Evolutionary conservation across 2,329 filamentous ascomycete genomes (phyloP).

Genomic region (Metarhizium guizhouense): DNA sequence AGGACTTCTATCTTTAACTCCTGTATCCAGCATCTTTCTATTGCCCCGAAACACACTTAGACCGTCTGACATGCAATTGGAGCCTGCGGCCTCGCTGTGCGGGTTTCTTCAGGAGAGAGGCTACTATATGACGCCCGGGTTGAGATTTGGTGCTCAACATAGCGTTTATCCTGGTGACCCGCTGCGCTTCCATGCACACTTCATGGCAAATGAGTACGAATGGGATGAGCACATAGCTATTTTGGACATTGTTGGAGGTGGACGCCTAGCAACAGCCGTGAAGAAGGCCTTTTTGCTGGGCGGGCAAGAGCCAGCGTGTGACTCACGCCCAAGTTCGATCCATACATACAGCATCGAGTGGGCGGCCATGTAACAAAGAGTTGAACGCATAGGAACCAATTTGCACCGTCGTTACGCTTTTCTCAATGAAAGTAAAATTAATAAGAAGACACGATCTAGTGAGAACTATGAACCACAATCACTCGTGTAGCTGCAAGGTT

Average conservation of each 20-base stretch:
- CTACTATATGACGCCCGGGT: slow-evolving; percentile 83
- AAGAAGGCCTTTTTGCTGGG: slow-evolving; percentile 93
- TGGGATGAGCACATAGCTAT: slow-evolving; percentile 84
- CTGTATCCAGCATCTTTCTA: slow-evolving; percentile 25
- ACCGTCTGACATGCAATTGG: background rate
- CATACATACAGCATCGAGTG: slow-evolving; percentile 83
- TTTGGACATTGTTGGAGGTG: slow-evolving; percentile 77
- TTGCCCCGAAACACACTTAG: slow-evolving; percentile 10
- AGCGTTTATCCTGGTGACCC: slow-evolving; percentile 94
- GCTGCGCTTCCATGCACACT: slow-evolving; percentile 90
- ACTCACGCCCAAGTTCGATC: slow-evolving; percentile 33
- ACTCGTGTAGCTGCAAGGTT: background rate
- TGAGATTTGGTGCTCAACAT: slow-evolving; percentile 91
- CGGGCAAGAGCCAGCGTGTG: slow-evolving; percentile 41
- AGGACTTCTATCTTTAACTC: slow-evolving; percentile 15
- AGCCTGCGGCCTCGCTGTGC: slow-evolving; percentile 50
- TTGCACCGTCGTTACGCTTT: background rate
- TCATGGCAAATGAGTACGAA: slow-evolving; percentile 71
- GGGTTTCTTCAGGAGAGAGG: slow-evolving; percentile 67
- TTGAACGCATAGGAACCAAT: background rate
- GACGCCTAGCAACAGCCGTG: slow-evolving; percentile 82
- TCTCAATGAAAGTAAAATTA: background rate
- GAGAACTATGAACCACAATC: background rate
- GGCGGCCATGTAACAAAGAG: slow-evolving; percentile 68
- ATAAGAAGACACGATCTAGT: background rate